phyloP scores from a whole-genome alignment of 2,329 filamentous ascomycete genomes.

The Trichoderma cornu-damae region DNA sequence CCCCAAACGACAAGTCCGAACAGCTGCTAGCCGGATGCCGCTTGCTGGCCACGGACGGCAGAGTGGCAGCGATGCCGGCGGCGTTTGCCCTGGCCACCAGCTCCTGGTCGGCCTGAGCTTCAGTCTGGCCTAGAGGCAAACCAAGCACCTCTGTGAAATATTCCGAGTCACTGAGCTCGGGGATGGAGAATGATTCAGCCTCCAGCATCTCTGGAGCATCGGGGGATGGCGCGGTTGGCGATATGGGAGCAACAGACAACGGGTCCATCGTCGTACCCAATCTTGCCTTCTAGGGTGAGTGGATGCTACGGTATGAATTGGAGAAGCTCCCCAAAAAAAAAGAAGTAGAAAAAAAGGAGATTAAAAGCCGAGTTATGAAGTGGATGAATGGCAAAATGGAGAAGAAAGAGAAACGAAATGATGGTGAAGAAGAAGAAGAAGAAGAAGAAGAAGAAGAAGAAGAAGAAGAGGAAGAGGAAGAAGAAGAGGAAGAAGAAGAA shows the following conservation, averaged over 20 bases:
- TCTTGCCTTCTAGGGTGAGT: not conserved
- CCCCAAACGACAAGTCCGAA: conserved; percentile 39
- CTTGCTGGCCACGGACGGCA: conserved; percentile 29
- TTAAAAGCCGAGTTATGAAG: not conserved
- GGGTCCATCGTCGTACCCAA: conserved; percentile 9
- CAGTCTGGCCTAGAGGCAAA: conserved; percentile 31
- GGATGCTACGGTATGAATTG: not conserved
- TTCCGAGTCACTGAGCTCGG: conserved; percentile 38
- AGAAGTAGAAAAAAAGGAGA: not conserved
- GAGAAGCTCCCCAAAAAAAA: too few species aligned
- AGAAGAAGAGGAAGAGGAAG: not conserved
- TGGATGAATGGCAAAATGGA: not conserved
- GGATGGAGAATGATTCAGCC: conserved; percentile 19
- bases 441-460: not conserved
- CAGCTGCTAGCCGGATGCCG: conserved; percentile 38
- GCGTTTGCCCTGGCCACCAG: conserved; percentile 33
- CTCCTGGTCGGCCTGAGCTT: conserved; percentile 38
- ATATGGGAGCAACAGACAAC: not conserved
- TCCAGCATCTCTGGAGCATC: not conserved
- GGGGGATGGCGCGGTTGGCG: not conserved
- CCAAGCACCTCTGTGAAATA: conserved; percentile 40
- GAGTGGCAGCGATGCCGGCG: conserved; percentile 32
- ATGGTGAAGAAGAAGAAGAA: not conserved
- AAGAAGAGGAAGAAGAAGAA: not conserved
- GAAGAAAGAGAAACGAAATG: too few species aligned